A percentile compares a stretch with the other conserved stretches of the same genome.
Conservation (phyloP, 768 basidiomycete genomes). For the Pleurotus sapidus region DNA sequence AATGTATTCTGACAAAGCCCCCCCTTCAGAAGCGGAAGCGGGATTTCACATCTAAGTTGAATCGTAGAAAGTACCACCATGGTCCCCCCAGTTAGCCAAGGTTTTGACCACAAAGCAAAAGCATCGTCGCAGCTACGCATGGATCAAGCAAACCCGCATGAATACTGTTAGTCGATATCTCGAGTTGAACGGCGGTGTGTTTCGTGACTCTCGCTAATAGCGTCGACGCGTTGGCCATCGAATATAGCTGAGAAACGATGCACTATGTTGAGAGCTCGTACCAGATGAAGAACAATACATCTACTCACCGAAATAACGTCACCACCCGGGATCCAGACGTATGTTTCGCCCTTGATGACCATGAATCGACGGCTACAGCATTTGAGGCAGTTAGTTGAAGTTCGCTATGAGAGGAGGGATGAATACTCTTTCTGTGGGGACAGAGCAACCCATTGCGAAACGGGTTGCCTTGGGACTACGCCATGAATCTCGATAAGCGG, state of each 20-base stretch:
- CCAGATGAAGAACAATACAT: conserved; percentile 17
- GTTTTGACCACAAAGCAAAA: conserved; percentile 60
- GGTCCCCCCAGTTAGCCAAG: conserved; percentile 40
- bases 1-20: no score
- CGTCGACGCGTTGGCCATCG: conserved; percentile 29
- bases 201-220: conserved; percentile 52
- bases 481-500: conserved; percentile 53
- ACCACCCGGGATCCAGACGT: conserved; percentile 55
- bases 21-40: no score
- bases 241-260: conserved; percentile 40
- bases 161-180: conserved; percentile 54
- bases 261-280: neutral
- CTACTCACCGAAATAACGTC: conserved; percentile 45
- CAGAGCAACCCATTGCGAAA: conserved; percentile 52
- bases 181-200: conserved; percentile 44
- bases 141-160: conserved; percentile 52
- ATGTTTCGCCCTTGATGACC: conserved; percentile 46
- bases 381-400: neutral
- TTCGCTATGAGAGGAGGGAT: conserved; percentile 29
- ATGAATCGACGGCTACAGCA: conserved; percentile 43
- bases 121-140: conserved; percentile 45
- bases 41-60: no score
- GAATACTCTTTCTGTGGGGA: conserved; percentile 33
- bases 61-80: no score
- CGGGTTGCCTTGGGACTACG: conserved; percentile 41